Percentiles rank a stretch among this genome's conserved stretches.
These are phyloP conservation scores for Syzygium aqueum DNA, from an alignment of 345 rosid genomes.

Conservation along the genomic window DNA sequence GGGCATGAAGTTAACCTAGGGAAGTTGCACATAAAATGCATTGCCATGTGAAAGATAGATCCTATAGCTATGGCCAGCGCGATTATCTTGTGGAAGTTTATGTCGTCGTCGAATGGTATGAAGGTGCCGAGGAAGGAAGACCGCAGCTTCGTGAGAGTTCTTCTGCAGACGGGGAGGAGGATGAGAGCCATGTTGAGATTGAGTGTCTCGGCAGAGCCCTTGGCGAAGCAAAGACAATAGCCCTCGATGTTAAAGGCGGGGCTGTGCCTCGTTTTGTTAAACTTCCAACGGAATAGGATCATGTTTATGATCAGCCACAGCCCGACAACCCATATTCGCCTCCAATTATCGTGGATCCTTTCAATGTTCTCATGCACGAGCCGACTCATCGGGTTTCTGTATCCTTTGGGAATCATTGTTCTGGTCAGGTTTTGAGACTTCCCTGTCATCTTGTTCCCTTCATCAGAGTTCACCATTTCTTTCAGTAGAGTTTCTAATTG, in stretches of 20 bases:
- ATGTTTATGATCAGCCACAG: conserved; percentile 42
- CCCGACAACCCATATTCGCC: conserved; percentile 47
- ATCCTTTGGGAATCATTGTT: conserved; percentile 70
- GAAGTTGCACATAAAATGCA: conserved; percentile 61
- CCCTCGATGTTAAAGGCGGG: conserved; percentile 54
- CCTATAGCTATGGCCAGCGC: conserved; percentile 39
- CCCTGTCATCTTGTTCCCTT: background rate
- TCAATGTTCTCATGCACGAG: conserved; percentile 28
- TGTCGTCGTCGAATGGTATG: conserved; percentile 81
- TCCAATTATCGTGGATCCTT: conserved; percentile 47
- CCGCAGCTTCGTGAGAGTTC: conserved; percentile 62
- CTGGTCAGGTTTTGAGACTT: conserved; percentile 33
- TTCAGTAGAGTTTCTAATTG: conserved; percentile 68
- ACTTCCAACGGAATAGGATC: conserved; percentile 61
- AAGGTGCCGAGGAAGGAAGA: conserved; percentile 44
- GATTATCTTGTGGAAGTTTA: conserved; percentile 72
- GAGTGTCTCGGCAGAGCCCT: conserved; percentile 75
- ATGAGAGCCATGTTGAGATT: conserved; percentile 80
- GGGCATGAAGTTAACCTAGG: conserved; percentile 39
- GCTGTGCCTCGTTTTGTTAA: conserved; percentile 4
- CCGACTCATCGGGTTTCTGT: conserved; percentile 49
- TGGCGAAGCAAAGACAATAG: conserved; percentile 67
- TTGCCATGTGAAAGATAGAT: conserved; percentile 29
- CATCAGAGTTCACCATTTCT: conserved; percentile 45
- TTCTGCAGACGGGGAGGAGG: conserved; percentile 73